Evolutionary conservation across 768 basidiomycete species (phyloP).

Genomic region (Auricularia auricula-judae): DNA sequence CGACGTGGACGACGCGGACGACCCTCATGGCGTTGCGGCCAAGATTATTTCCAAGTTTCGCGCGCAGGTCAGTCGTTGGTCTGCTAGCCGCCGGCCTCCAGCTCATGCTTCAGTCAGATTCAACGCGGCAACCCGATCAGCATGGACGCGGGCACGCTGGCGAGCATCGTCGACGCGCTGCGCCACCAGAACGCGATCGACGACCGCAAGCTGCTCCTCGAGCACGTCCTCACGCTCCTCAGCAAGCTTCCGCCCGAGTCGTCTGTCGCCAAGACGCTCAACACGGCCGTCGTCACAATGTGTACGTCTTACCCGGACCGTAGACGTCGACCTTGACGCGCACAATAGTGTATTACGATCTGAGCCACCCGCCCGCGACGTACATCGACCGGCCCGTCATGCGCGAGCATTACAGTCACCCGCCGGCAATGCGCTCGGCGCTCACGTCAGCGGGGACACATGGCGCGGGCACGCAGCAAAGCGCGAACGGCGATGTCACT

Average conservation of each 20-base stretch:
- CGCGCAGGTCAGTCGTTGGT: background rate
- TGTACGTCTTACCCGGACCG: constrained; percentile 29
- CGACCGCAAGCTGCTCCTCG: constrained; percentile 69
- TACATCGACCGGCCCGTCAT: constrained; percentile 27
- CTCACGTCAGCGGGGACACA: background rate
- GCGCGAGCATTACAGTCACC: background rate
- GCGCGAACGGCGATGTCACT: too few species aligned
- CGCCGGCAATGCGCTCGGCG: background rate
- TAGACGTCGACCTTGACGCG: background rate
- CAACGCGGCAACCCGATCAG: background rate
- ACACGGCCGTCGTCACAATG: constrained; percentile 34
- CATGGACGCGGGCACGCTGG: background rate
- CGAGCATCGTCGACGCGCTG: constrained; percentile 32
- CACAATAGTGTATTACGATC: constrained; percentile 62
- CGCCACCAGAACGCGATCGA: constrained; percentile 53
- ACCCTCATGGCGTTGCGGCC: background rate
- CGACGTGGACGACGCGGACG: background rate
- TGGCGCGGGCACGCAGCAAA: background rate
- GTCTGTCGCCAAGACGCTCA: constrained; percentile 25
- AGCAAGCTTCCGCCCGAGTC: constrained; percentile 43
- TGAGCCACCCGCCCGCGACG: constrained; percentile 68
- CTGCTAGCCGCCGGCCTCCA: too few species aligned
- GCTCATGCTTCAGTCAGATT: background rate
- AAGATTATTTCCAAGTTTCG: background rate
- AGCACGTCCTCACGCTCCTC: constrained; percentile 54